phyloP scores from a whole-genome alignment of 1,284 basidiomycete species.

The Peniophora sp. region DNA sequence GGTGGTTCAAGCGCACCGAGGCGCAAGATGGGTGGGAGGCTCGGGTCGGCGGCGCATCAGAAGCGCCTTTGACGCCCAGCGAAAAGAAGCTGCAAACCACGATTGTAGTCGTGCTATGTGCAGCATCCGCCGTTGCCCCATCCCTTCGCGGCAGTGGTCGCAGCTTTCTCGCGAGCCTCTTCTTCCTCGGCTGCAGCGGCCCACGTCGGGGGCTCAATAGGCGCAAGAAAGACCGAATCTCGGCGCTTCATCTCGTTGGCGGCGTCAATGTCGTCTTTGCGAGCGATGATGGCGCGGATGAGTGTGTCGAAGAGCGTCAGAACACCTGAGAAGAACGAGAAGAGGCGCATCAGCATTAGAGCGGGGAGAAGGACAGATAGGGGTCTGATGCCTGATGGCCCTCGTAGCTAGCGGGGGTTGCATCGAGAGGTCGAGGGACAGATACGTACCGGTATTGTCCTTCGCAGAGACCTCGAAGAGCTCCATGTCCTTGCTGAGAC shows the following conservation, averaged over 20 bases:
- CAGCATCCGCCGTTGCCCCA: constrained; percentile 57
- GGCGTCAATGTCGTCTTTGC: constrained; percentile 69
- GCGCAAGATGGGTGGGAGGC: too few species aligned
- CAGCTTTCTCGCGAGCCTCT: constrained; percentile 63
- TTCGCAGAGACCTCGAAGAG: constrained; percentile 83
- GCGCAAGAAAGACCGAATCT: constrained; percentile 70
- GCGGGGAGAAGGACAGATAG: too few species aligned
- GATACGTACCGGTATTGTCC: constrained; percentile 62
- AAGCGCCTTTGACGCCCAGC: too few species aligned
- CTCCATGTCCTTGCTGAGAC: constrained; percentile 72
- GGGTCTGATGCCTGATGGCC: constrained; percentile 1
- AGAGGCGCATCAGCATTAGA: too few species aligned
- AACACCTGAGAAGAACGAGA: constrained; percentile 45
- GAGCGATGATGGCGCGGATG: constrained; percentile 67
- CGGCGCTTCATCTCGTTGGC: constrained; percentile 72
- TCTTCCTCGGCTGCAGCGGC: constrained; percentile 74
- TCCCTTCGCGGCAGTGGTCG: constrained; percentile 33
- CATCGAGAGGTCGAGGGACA: background rate
- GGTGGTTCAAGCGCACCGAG: too few species aligned
- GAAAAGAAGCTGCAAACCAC: background rate
- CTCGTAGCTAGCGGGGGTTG: background rate
- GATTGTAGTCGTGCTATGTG: constrained; percentile 18
- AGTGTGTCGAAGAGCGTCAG: constrained; percentile 68
- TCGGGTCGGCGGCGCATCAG: too few species aligned
- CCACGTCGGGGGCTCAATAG: constrained; percentile 58